Evolutionary conservation across 305 asterid genomes (phyloP).

Genomic region (Fraxinus platypoda): DNA sequence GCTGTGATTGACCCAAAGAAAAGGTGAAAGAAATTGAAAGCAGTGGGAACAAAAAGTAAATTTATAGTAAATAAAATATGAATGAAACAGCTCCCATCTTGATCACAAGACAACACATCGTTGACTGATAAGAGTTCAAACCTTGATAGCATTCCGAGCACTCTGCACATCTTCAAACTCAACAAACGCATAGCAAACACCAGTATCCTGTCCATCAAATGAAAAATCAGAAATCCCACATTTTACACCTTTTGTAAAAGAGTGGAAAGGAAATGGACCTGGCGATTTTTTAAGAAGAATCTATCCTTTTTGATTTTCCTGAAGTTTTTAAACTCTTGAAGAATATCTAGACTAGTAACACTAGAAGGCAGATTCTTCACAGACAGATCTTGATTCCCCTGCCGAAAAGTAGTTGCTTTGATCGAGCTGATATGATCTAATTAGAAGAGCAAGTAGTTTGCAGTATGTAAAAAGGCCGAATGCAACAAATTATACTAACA

Average conservation of each 20-base stretch:
- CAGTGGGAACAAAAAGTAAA: background rate
- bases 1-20: background rate
- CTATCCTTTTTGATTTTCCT: conserved; percentile 79
- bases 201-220: conserved; percentile 33
- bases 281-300: conserved; percentile 61
- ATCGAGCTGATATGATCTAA: background rate
- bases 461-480: background rate
- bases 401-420: conserved; percentile 12
- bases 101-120: background rate
- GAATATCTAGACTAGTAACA: conserved; percentile 57
- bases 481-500: background rate
- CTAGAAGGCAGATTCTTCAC: conserved; percentile 76
- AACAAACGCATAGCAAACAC: conserved; percentile 45
- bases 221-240: conserved; percentile 5
- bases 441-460: background rate
- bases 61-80: background rate
- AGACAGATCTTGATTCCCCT: conserved; percentile 74
- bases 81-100: background rate
- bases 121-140: background rate
- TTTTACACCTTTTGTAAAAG: background rate
- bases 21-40: background rate
- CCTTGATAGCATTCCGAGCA: conserved; percentile 50
- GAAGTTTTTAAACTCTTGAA: conserved; percentile 62
- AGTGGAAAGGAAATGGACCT: conserved; percentile 25
- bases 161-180: conserved; percentile 44